A percentile compares a stretch with the other conserved stretches of the same genome.
Conservation (phyloP, 2,329 filamentous ascomycete genomes). For the Botryotinia convoluta region DNA sequence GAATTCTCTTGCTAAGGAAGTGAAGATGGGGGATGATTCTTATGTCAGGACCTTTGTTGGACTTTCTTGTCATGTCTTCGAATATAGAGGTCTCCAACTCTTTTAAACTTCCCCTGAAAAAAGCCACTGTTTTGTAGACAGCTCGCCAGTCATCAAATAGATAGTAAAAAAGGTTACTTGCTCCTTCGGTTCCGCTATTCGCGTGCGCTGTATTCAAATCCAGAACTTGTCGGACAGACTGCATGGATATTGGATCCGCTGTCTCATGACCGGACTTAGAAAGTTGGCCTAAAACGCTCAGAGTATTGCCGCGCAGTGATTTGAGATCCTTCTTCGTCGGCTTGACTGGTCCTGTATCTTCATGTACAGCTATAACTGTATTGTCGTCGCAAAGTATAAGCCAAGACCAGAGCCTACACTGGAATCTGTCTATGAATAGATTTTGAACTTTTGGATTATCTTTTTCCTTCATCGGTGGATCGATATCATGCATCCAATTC, state of each 20-base stretch:
- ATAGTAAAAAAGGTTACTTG: slow-evolving; percentile 63
- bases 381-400: slow-evolving; percentile 65
- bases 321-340: slow-evolving; percentile 30
- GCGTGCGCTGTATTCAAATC: slow-evolving; percentile 34
- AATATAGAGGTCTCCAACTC: slow-evolving; percentile 41
- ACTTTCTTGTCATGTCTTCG: slow-evolving; percentile 37
- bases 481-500: slow-evolving; percentile 56
- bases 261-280: slow-evolving; percentile 49
- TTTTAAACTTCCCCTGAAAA: slow-evolving; percentile 47
- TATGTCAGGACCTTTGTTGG: slow-evolving; percentile 42
- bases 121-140: slow-evolving; percentile 54
- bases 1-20: slow-evolving; percentile 58
- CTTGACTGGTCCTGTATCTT: slow-evolving; percentile 46
- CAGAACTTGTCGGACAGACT: slow-evolving; percentile 35
- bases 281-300: slow-evolving; percentile 60
- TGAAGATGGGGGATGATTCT: slow-evolving; percentile 58
- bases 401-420: slow-evolving; percentile 67
- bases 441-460: slow-evolving; percentile 29
- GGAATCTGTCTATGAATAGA: slow-evolving; percentile 38
- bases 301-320: slow-evolving; percentile 52
- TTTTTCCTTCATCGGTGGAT: slow-evolving; percentile 31
- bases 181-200: slow-evolving; percentile 46
- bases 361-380: slow-evolving; percentile 69
- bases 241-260: slow-evolving; percentile 35
- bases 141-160: slow-evolving; percentile 65